Percentiles rank a stretch among this genome's conserved stretches.
Evolutionary conservation across 371 early-diverging fungal species (phyloP).

Genomic region (Mortierella sp.): DNA sequence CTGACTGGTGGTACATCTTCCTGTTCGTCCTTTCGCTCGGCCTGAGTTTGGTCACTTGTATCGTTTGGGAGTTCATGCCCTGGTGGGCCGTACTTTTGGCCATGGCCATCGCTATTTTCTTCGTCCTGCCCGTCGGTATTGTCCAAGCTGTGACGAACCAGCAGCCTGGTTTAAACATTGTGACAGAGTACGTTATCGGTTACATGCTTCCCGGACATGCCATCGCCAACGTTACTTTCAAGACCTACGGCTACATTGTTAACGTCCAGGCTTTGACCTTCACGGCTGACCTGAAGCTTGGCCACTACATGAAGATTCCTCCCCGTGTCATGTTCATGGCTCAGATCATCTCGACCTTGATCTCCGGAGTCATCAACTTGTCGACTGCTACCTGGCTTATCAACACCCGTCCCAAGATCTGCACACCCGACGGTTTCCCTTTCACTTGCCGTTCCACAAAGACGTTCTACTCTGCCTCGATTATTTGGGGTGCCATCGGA

Average conservation of each 20-base stretch:
- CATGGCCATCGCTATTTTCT: constrained; percentile 62
- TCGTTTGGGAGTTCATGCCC: constrained; percentile 58
- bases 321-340: constrained; percentile 63
- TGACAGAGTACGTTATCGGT: constrained; percentile 72
- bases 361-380: constrained; percentile 64
- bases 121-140: constrained; percentile 65
- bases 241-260: constrained; percentile 75
- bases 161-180: constrained; percentile 50
- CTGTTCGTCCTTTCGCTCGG: constrained; percentile 58
- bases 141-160: constrained; percentile 44
- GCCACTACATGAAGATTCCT: constrained; percentile 64
- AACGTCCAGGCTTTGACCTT: constrained; percentile 69
- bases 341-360: constrained; percentile 61
- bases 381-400: constrained; percentile 74
- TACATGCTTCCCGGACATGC: constrained; percentile 73
- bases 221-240: constrained; percentile 77
- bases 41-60: constrained; percentile 58
- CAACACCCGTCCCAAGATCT: constrained; percentile 67
- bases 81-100: constrained; percentile 68
- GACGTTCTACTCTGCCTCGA: constrained; percentile 75
- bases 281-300: constrained; percentile 70
- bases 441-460: constrained; percentile 75
- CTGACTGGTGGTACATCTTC: constrained; percentile 63
- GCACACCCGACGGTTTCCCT: constrained; percentile 60
- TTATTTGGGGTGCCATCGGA: constrained; percentile 85